Evolutionary conservation across 306 rosid genomes (phyloP).

Genomic region (Sophora flavescens): DNA sequence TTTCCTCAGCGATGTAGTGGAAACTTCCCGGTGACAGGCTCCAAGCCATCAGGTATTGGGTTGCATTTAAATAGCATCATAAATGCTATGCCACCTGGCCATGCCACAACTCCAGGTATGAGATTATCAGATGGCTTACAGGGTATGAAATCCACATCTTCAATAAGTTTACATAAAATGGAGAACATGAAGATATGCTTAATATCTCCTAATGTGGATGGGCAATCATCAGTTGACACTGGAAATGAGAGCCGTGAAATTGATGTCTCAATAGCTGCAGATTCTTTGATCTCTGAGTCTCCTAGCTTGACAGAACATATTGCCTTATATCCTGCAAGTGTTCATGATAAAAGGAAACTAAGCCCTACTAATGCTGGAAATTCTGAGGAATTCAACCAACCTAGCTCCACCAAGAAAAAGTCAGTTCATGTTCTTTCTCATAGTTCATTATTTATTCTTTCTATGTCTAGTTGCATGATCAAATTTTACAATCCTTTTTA

Average conservation of each 20-base stretch:
- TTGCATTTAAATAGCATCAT: slow-evolving; percentile 75
- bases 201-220: slow-evolving; percentile 32
- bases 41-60: slow-evolving; percentile 67
- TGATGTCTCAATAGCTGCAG: slow-evolving; percentile 43
- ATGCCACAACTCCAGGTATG: slow-evolving; percentile 45
- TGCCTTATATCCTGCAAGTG: slow-evolving; percentile 29
- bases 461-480: slow-evolving; percentile 33
- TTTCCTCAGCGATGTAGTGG: slow-evolving; percentile 47
- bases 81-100: slow-evolving; percentile 60
- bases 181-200: slow-evolving; percentile 46
- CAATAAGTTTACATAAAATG: slow-evolving; percentile 38
- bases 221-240: slow-evolving; percentile 42
- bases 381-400: slow-evolving; percentile 48
- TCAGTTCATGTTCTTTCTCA: slow-evolving; percentile 38
- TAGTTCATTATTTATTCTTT: neutral
- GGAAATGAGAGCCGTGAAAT: slow-evolving; percentile 45
- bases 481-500: slow-evolving; percentile 43
- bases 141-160: slow-evolving; percentile 47
- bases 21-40: slow-evolving; percentile 43
- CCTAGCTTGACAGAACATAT: slow-evolving; percentile 34
- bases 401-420: slow-evolving; percentile 64
- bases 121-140: slow-evolving; percentile 51
- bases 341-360: slow-evolving; percentile 45
- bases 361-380: slow-evolving; percentile 41
- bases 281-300: slow-evolving; percentile 47